Evolutionary conservation across 331 rosid species (phyloP).

Genomic region (Arachis monticola): DNA sequence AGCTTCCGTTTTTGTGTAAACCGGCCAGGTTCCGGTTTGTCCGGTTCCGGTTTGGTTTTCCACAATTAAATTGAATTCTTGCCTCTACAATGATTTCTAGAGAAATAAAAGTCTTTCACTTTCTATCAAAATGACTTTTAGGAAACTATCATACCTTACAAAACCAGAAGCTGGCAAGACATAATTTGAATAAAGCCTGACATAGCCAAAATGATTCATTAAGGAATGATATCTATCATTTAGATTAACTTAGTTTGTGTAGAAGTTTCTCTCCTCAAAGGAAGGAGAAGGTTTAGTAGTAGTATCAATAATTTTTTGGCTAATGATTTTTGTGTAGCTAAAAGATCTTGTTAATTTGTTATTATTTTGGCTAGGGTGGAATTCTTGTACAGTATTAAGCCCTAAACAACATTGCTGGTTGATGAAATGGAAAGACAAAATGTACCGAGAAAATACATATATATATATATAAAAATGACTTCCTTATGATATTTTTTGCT

Average conservation of each 20-base stretch:
- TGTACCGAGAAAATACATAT: no score
- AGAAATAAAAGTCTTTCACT: no score
- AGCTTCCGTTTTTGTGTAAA: no score
- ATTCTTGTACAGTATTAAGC: not conserved
- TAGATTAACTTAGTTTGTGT: not conserved
- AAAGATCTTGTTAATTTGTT: not conserved
- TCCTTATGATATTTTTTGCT: conserved; percentile 3
- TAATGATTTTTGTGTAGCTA: not conserved
- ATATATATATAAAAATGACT: no score
- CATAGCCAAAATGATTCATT: no score
- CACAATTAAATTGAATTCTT: no score
- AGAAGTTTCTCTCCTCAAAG: not conserved
- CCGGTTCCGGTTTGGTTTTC: no score
- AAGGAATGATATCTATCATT: not conserved
- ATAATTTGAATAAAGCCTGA: not conserved
- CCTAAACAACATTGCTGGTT: not conserved
- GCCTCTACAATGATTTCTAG: no score
- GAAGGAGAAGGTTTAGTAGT: not conserved
- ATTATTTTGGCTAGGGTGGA: not conserved
- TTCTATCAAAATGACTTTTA: no score
- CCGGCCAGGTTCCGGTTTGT: no score
- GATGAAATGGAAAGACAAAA: conserved; percentile 8
- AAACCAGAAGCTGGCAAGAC: not conserved
- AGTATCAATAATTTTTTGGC: not conserved
- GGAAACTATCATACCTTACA: no score